These are phyloP conservation scores for Pyropia haitanensis DNA, from an alignment of 23 red algal genomes.

Conservation along the genomic window DNA sequence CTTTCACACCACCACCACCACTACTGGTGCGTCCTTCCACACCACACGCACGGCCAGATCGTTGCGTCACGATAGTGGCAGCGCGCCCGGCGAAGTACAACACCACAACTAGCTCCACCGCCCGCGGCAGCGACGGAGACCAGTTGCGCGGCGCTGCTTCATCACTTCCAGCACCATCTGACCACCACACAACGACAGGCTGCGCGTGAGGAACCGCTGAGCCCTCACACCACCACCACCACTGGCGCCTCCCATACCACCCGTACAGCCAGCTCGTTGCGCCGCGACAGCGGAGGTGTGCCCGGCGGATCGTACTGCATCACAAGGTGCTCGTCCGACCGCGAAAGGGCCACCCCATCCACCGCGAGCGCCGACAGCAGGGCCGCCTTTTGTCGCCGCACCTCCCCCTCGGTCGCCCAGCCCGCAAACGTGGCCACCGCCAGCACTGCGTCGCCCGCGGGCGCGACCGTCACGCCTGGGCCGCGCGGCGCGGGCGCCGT, in stretches of 20 bases:
- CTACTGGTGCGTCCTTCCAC: neutral
- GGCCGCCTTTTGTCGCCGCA: constrained; percentile 29
- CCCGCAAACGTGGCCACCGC: constrained; percentile 48
- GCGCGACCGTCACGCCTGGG: constrained; percentile 28
- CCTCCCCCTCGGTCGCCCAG: constrained; percentile 60
- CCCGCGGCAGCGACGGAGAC: neutral
- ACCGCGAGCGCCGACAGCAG: constrained; percentile 21
- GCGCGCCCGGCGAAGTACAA: neutral
- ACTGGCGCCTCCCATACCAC: neutral
- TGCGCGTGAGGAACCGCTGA: no score
- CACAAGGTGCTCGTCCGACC: constrained; percentile 2
- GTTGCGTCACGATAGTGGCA: neutral
- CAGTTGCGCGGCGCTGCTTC: no score
- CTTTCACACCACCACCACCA: neutral
- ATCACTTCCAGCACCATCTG: no score
- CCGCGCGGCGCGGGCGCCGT: constrained; percentile 37
- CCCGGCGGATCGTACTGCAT: constrained; percentile 1
- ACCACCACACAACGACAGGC: no score
- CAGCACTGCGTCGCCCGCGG: constrained; percentile 20
- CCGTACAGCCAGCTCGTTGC: neutral
- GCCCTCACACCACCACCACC: neutral
- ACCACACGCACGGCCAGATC: neutral
- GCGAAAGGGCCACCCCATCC: constrained; percentile 18
- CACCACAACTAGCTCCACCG: neutral
- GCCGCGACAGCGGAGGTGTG: neutral